Base-by-base conservation (phyloP, 1,284 basidiomycete species). In the Athelia psychrophila region DNA sequence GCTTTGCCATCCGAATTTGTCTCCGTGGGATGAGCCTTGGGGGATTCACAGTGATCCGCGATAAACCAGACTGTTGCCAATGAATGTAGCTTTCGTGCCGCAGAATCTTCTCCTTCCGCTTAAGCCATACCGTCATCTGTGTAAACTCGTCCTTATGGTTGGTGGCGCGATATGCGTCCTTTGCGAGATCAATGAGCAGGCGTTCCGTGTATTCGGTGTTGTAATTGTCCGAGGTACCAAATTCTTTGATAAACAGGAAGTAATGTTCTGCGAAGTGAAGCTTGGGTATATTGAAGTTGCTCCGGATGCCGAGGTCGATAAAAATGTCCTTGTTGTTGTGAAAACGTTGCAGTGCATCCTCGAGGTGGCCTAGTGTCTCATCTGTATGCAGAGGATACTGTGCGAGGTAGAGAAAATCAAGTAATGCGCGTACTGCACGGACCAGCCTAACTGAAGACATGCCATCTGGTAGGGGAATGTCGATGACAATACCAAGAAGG, bases 341-440 rank as follows among this genome's bases (percentile, higher is more conserved):
- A 38, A 69, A 74, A 1, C 3, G 15, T 1, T 58, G 13, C 3
- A 73, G 61, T 0, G 63, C 57, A 9, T 56, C 48, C 1, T 63
- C 49, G 8, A 72, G 48, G 1, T 30, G 46, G 1, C 33, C 51
- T 8, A 70, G 56, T 3, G 62, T 66, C 18, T 54, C 48, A 13
- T 49, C 38, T 2, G 60, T 62, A 35, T 72, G 70, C 3, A 60
- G 48, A 1, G 68, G 64, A 49, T 64, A 68, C 44, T 66, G 61
- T 2, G 68, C 63, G 2, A 71, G 51, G 49, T 67, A 68, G 6
- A 73, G 55, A 52, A 74, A 75, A 50, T 75, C 68, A 0, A 75
- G 60, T 0, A 73, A 15, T 9, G 61, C 60, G 2, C 58, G 53
- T 10, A 56, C 56, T 30, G 59, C 52, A 3, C 30, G 13, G 10